A percentile compares a stretch with the other conserved stretches of the same genome.
Evolutionary conservation across 306 rosid species (phyloP).

Genomic region (Nissolia schottii): DNA sequence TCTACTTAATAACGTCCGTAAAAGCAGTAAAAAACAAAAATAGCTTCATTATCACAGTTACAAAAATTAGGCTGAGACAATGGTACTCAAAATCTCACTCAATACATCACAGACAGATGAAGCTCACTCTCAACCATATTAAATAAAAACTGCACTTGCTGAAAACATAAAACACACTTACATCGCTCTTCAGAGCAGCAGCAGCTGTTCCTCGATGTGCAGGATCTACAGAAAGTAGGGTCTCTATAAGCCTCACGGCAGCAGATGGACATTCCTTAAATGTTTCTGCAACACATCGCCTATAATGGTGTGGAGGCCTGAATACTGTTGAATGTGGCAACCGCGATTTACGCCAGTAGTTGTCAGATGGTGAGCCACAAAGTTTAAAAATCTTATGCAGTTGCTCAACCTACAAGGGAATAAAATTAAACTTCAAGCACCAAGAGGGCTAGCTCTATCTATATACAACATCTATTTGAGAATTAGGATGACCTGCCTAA

Average conservation of each 20-base stretch:
- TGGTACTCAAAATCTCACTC: neutral
- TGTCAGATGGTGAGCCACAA: conserved; percentile 91
- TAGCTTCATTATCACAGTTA: neutral
- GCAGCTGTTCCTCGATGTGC: conserved; percentile 70
- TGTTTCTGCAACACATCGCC: conserved; percentile 63
- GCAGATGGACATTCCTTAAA: conserved; percentile 66
- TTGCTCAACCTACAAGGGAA: conserved; percentile 74
- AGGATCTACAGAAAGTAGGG: conserved; percentile 79
- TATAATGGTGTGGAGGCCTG: conserved; percentile 78
- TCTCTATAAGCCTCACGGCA: conserved; percentile 64
- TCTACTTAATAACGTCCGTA: neutral
- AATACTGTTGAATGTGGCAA: conserved; percentile 56
- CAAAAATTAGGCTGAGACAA: conserved; percentile 4
- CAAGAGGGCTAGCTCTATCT: neutral
- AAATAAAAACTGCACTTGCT: neutral
- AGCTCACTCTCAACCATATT: neutral
- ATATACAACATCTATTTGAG: neutral
- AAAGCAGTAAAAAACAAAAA: neutral
- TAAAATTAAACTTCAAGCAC: conserved; percentile 14
- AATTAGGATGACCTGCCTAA: conserved; percentile 7
- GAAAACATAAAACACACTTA: conserved; percentile 24
- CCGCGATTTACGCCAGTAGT: conserved; percentile 72
- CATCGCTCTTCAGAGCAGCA: conserved; percentile 76
- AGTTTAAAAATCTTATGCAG: conserved; percentile 93
- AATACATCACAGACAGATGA: neutral